Conservation (phyloP, 257 asterid species). For the Solanum lignicaule region DNA sequence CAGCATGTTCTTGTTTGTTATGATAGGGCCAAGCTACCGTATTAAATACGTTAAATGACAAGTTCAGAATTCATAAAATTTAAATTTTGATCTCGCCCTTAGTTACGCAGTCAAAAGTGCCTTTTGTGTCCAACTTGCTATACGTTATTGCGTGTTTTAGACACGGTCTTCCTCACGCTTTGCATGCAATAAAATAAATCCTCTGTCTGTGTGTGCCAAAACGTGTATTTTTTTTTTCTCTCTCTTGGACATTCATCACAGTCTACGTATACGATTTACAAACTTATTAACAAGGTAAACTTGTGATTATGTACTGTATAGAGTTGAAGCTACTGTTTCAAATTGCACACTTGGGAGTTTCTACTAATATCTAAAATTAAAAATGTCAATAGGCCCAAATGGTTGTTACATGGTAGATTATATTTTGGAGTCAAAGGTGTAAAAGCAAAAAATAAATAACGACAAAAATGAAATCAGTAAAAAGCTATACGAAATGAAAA, state of each 20-base stretch:
- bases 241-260: not conserved
- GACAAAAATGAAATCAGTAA: not conserved
- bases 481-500: not conserved
- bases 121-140: not conserved
- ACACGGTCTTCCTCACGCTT: not conserved
- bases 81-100: not conserved
- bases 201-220: not conserved
- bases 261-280: not conserved
- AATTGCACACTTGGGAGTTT: not conserved
- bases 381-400: not conserved
- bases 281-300: not conserved
- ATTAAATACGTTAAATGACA: not conserved
- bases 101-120: not conserved
- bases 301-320: not conserved
- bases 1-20: not conserved
- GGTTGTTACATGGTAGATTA: not conserved
- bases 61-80: not conserved
- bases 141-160: not conserved
- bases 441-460: not conserved
- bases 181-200: not conserved
- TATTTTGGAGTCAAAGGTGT: not conserved
- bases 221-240: not conserved
- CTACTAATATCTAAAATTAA: not conserved
- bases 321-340: not conserved
- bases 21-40: not conserved